Base-by-base conservation (phyloP, 2,329 filamentous ascomycete species). In the Monosporascus sp. region DNA sequence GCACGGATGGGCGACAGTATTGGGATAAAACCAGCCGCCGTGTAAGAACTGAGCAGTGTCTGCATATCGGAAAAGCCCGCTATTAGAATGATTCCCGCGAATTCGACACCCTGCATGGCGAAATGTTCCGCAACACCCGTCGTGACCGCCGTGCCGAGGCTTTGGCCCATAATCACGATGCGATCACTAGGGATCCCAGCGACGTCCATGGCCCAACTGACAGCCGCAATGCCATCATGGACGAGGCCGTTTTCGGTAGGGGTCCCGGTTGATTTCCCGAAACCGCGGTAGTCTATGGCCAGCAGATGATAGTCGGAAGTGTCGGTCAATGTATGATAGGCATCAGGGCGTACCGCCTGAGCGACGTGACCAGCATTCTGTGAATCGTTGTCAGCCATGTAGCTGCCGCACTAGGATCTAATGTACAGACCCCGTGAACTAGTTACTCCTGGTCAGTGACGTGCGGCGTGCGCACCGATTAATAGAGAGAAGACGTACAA, bases 261-360 rank as follows among this genome's bases (percentile, higher is more conserved):
- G 4, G 72, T 74, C n/a, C 93, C 90, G 0, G 86, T 89, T 8
- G 89, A 94, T 39, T 82, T 79, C 1, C 91, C 92, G 62, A 90
- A 97, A 7, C 92, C 92, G 18, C 92, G 87, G 71, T 97, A 97
- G 74, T 96, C 91, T 62, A 96, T 85, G 39, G 90, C 83, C n/a
- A 97, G 76, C 45, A 96, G 81, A 66, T 97, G 92, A 51, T 91
- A 85, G 0, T 80, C 81, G 2, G 87, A 88, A 3, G 86, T 83
- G 50, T 87, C 82, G 4, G 90, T 83, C 43, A 96, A 75, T 45
- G 85, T 80, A 61, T 91, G 89, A 68, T 95, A 95, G 53, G 85
- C 88, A 35, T 85, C 78, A 2, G 90, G 87, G 17, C 93, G 84
- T 67, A 86, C 81, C 55, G 83, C 85, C 68, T 95, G 89, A 18